These are phyloP conservation scores for Tricholoma sp. DNA, from an alignment of 768 basidiomycete species.

Conservation along the genomic window DNA sequence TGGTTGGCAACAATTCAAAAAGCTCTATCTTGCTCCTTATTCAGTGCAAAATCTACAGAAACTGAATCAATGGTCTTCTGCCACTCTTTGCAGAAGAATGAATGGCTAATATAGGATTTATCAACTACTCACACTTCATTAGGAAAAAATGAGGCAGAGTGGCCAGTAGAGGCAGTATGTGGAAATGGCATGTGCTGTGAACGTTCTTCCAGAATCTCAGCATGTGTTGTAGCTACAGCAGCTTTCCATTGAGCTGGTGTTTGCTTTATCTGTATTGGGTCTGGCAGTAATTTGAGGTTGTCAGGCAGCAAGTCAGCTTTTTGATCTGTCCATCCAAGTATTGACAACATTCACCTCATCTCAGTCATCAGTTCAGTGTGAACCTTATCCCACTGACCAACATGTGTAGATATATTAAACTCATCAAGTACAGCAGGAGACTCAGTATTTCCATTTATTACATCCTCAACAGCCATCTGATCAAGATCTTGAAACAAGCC, in stretches of 20 bases:
- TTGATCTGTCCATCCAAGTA: background rate
- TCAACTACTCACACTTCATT: too few species aligned
- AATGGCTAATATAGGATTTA: too few species aligned
- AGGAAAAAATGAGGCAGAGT: too few species aligned
- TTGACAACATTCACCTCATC: background rate
- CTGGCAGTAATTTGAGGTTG: background rate
- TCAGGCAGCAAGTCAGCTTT: background rate
- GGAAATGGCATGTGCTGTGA: too few species aligned
- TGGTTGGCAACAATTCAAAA: conserved; percentile 25
- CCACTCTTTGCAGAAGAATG: background rate
- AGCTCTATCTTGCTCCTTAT: conserved; percentile 26
- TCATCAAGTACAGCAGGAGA: background rate
- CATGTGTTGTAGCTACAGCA: background rate
- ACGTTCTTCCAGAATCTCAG: too few species aligned
- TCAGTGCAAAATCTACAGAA: conserved; percentile 13
- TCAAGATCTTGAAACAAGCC: background rate
- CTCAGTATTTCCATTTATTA: background rate
- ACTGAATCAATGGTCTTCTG: conserved; percentile 3
- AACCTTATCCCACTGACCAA: background rate
- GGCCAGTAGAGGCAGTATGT: too few species aligned
- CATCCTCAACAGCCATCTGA: background rate
- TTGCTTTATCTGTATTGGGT: background rate
- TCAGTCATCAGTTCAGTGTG: background rate
- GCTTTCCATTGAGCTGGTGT: background rate
- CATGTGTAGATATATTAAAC: background rate